phyloP scores from a whole-genome alignment of 1,139 yeast genomes.

The Saccharomyces pastorianus region DNA sequence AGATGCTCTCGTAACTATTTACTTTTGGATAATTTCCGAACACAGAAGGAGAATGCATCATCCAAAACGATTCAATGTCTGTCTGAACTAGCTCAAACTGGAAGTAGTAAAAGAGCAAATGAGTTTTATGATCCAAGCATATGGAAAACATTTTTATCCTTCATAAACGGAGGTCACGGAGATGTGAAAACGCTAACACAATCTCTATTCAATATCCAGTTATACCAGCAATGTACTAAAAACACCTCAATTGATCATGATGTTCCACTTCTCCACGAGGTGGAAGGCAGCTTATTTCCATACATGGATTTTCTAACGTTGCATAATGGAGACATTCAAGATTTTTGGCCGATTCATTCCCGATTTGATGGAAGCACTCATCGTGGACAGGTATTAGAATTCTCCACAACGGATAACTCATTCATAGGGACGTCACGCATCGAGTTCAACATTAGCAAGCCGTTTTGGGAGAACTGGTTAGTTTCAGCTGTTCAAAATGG shows the following conservation, averaged over 20 bases:
- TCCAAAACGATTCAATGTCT: no score
- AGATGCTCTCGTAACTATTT: no score
- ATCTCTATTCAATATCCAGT: not conserved
- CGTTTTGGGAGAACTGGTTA: not conserved
- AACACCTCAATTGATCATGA: not conserved
- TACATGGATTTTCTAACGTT: not conserved
- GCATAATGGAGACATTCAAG: not conserved
- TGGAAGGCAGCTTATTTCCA: not conserved
- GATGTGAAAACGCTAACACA: not conserved
- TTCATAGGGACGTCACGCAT: not conserved
- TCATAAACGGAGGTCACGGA: not conserved
- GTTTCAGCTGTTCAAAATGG: not conserved
- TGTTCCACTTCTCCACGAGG: not conserved
- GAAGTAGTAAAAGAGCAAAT: not conserved
- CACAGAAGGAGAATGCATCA: no score
- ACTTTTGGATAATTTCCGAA: no score
- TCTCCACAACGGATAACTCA: constrained; percentile 9
- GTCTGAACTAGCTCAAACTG: not conserved
- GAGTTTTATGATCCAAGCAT: not conserved
- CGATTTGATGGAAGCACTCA: not conserved
- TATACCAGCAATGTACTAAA: not conserved
- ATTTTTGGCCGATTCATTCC: not conserved
- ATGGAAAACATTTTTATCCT: not conserved
- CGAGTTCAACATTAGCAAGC: not conserved
- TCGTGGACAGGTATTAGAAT: not conserved